phyloP scores from a whole-genome alignment of 2,329 filamentous ascomycete genomes.

The Cordyceps sp. region DNA sequence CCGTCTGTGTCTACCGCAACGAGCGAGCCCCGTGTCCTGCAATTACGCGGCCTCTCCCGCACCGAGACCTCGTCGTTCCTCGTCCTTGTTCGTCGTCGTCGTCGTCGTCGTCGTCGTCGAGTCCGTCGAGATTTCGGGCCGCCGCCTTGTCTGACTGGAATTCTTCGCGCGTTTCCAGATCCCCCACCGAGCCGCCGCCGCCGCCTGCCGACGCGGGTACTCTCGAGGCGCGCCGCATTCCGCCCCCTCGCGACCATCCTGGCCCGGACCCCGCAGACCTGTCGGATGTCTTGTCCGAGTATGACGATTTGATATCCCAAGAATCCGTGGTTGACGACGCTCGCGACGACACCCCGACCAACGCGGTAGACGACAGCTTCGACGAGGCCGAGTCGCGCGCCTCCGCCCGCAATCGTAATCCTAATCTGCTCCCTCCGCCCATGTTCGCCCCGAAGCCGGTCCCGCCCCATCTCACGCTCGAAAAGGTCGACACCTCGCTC shows the following conservation, averaged over 20 bases:
- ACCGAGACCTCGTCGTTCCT: too few relatives aligned
- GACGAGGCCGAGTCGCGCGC: constrained; percentile 7
- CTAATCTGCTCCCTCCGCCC: constrained; percentile 23
- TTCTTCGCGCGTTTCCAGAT: constrained; percentile 7
- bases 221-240: constrained; percentile 19
- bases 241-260: constrained; percentile 7
- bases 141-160: constrained; percentile 10
- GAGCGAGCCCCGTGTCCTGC: neutral
- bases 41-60: too few relatives aligned
- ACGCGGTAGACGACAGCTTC: constrained; percentile 7
- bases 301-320: constrained; percentile 25
- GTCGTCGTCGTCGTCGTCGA: too few relatives aligned
- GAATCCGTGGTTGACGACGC: constrained; percentile 9
- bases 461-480: constrained; percentile 35
- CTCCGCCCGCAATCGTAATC: constrained; percentile 19
- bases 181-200: constrained; percentile 10
- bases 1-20: constrained; percentile 1
- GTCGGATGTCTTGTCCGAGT: constrained; percentile 24
- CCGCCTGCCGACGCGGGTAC: constrained; percentile 7
- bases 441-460: constrained; percentile 31
- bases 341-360: constrained; percentile 10
- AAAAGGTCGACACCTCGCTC: constrained; percentile 19
- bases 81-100: too few relatives aligned
- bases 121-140: too few relatives aligned
- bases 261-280: constrained; percentile 18